Evolutionary conservation across 495 filamentous ascomycete species (phyloP).

Genomic region (Oleoguttula mirabilis): DNA sequence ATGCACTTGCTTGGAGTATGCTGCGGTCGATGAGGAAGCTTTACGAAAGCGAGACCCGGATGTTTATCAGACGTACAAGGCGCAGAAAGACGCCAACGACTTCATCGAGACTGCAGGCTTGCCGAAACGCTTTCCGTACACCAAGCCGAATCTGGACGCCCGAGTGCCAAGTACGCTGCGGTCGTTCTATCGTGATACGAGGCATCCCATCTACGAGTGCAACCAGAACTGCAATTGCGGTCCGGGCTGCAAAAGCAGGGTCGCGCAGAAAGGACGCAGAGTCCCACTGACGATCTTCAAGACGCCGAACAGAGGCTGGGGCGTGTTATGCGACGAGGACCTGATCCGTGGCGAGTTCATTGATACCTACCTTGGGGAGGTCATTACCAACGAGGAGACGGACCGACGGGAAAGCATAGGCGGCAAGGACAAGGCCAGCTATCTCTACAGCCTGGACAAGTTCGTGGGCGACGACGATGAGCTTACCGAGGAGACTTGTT

Average conservation of each 20-base stretch:
- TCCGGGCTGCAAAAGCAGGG: conserved; percentile 58
- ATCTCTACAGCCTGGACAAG: conserved; percentile 80
- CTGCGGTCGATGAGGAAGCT: conserved; percentile 24
- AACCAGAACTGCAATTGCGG: conserved; percentile 58
- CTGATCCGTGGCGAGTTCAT: conserved; percentile 75
- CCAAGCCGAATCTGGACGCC: conserved; percentile 10
- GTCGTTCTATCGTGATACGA: conserved; percentile 37
- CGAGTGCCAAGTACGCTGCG: conserved; percentile 20
- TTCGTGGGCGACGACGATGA: conserved; percentile 38
- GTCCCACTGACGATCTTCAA: conserved; percentile 73
- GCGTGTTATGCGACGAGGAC: conserved; percentile 53
- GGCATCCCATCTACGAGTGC: conserved; percentile 73
- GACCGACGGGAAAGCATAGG: conserved; percentile 47
- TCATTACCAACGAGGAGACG: conserved; percentile 62
- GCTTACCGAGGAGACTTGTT: conserved; percentile 27
- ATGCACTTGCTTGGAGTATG: conserved; percentile 32
- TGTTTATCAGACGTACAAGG: conserved; percentile 8
- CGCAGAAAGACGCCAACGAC: conserved; percentile 5
- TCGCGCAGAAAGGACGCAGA: conserved; percentile 66
- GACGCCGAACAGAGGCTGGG: conserved; percentile 69
- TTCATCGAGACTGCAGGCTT: conserved; percentile 18
- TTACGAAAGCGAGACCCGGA: conserved; percentile 11
- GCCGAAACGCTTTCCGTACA: conserved; percentile 32
- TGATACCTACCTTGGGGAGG: conserved; percentile 78
- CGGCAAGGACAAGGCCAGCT: conserved; percentile 45